Evolutionary conservation across 2,329 filamentous ascomycete genomes (phyloP).

Genomic region (Botrytis paeoniae): DNA sequence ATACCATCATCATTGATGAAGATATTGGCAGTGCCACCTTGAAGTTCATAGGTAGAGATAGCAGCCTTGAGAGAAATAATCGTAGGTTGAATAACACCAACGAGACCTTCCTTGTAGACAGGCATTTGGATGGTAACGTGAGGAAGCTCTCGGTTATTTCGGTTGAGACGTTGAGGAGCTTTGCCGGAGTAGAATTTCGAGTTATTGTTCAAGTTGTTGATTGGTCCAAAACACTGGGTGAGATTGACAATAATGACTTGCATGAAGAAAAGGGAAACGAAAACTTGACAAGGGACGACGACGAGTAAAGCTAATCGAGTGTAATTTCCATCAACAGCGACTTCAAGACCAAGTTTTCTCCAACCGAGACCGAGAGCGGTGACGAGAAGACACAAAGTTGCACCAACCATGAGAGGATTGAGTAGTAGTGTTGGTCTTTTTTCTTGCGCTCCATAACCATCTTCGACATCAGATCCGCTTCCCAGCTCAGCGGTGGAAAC

Average conservation of each 20-base stretch:
- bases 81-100: conserved; percentile 71
- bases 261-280: conserved; percentile 52
- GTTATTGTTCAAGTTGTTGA: conserved; percentile 45
- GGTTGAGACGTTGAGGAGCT: conserved; percentile 42
- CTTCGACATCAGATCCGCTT: conserved; percentile 1
- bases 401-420: conserved; percentile 51
- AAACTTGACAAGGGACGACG: conserved; percentile 51
- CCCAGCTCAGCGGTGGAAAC: conserved; percentile 31
- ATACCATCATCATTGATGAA: conserved; percentile 75
- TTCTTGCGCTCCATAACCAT: conserved; percentile 17
- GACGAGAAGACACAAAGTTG: conserved; percentile 53
- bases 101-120: conserved; percentile 81
- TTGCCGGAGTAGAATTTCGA: conserved; percentile 40
- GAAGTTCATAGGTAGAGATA: conserved; percentile 72
- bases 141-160: conserved; percentile 49
- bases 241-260: conserved; percentile 49
- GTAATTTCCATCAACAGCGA: conserved; percentile 52
- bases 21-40: conserved; percentile 73
- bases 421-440: conserved; percentile 51
- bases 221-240: conserved; percentile 51
- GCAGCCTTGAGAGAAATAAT: conserved; percentile 75
- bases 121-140: conserved; percentile 83
- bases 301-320: conserved; percentile 49
- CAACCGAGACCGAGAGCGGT: conserved; percentile 55
- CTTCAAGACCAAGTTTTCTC: conserved; percentile 52